Evolutionary conservation across 441 rosid species (phyloP), one percentile per base, ranked within the genome.

Genomic region (Gossypium laxum): DNA sequence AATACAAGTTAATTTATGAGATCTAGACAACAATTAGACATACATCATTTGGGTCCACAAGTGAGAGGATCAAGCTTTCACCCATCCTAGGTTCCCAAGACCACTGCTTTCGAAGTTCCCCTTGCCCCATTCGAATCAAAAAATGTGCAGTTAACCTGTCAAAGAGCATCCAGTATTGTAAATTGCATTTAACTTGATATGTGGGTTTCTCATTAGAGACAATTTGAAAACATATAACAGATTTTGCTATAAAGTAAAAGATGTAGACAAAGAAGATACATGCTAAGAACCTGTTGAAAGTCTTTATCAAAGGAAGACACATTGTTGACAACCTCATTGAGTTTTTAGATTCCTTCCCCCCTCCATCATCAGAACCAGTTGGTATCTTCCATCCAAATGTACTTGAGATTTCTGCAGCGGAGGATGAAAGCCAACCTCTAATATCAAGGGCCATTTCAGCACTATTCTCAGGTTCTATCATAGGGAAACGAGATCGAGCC

Each of bases 331-430:
- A 91, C 80, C 83, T 80, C 78, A 95, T 79, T 0, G 99, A 86
- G 79, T 95, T 95, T 81, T 87, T 92, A 61, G 95, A 89, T 81
- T 79, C 87, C 78, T 86, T 86, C 68, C 88, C 90, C 74, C 87
- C 98, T 52, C 99, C 97, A 60, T 95, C 99, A 85, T 95, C 93
- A 84, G 85, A 88, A 47, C 99, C 99, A 47, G 92, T 85, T 68
- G 98, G 97, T 74, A 86, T 77, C 80, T 88, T 92, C 99, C 99
- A 95, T 70, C 86, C 98, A 85, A 95, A 89, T 15, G 98, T 76
- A 75, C 81, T 51, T 69, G 91, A 87, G 79, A 95, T 80, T 82
- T 92, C 97, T 43, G 83, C 61, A 51, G 89, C 88, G 70, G 82
- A 84, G 54, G 89, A 84, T 30, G 87, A 84, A 71, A 95, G 87